phyloP scores from a whole-genome alignment of 2,329 filamentous ascomycete genomes.

The Colletotrichum abscissum region DNA sequence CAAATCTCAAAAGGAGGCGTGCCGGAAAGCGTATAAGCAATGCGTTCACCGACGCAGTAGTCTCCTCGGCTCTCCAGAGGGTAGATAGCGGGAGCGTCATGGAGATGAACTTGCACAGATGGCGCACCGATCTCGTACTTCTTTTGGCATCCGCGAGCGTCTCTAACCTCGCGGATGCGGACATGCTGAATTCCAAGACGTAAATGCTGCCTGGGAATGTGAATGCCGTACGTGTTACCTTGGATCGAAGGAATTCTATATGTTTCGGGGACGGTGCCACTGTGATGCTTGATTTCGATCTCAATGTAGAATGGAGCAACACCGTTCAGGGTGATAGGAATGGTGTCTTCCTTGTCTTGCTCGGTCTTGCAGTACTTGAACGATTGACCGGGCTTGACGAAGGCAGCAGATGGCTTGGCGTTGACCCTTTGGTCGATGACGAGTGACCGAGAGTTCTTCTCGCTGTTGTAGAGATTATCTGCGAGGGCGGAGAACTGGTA shows the following conservation, averaged over 20 bases:
- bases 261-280: constrained; percentile 81
- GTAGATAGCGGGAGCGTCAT: constrained; percentile 91
- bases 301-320: constrained; percentile 90
- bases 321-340: constrained; percentile 87
- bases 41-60: constrained; percentile 95
- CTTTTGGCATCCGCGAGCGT: constrained; percentile 86
- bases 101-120: constrained; percentile 90
- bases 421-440: constrained; percentile 86
- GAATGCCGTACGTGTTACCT: constrained; percentile 79
- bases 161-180: constrained; percentile 88
- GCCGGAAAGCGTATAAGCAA: constrained; percentile 91
- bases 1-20: constrained; percentile 92
- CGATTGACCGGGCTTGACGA: constrained; percentile 87
- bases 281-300: constrained; percentile 92
- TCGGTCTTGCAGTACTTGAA: constrained; percentile 96
- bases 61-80: constrained; percentile 85
- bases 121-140: constrained; percentile 78
- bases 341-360: constrained; percentile 82
- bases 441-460: constrained; percentile 74
- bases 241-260: constrained; percentile 85
- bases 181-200: constrained; percentile 91
- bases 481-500: constrained; percentile 88
- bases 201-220: constrained; percentile 85
- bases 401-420: constrained; percentile 82
- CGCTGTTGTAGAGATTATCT: constrained; percentile 86